Evolutionary conservation across 1,284 basidiomycete genomes (phyloP).

Genomic region (Puccinia brachypodii): DNA sequence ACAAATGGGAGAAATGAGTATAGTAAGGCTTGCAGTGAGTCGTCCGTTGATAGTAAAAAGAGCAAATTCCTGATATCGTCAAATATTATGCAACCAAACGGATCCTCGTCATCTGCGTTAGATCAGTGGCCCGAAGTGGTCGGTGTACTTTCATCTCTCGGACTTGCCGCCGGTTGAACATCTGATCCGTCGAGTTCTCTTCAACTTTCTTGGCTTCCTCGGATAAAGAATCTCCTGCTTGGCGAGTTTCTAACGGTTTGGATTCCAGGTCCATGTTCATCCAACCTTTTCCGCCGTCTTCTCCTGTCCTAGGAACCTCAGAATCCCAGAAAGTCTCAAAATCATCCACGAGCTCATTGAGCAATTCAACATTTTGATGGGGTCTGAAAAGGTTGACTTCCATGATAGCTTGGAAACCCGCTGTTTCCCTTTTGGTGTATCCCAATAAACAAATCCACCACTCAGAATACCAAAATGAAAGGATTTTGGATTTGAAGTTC

Average conservation of each 20-base stretch:
- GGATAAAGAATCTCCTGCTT: not conserved
- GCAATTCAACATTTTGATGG: conserved; percentile 18
- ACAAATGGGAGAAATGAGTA: conserved; percentile 74
- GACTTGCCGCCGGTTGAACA: conserved; percentile 66
- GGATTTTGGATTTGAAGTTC: not conserved
- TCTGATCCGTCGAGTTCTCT: conserved; percentile 68
- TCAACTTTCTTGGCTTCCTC: conserved; percentile 49
- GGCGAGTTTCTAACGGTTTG: conserved; percentile 7
- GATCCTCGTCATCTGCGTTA: conserved; percentile 65
- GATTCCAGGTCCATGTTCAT: conserved; percentile 48
- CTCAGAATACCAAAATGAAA: not conserved
- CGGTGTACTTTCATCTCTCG: conserved; percentile 61
- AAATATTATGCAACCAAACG: conserved; percentile 76
- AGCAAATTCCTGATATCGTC: conserved; percentile 73
- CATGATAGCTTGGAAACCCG: conserved; percentile 60
- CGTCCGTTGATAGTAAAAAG: conserved; percentile 63
- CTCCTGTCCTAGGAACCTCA: conserved; percentile 61
- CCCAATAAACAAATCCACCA: conserved; percentile 54
- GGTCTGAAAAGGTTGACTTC: conserved; percentile 55
- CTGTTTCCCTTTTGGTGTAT: conserved; percentile 60
- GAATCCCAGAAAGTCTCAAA: conserved; percentile 62
- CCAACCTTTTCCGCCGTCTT: conserved; percentile 60
- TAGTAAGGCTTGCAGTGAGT: conserved; percentile 67
- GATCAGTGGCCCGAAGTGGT: conserved; percentile 66
- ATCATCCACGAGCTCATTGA: conserved; percentile 53